Base-by-base conservation (phyloP, 1,139 yeast species). In the Debaryomycetaceae sp. region DNA sequence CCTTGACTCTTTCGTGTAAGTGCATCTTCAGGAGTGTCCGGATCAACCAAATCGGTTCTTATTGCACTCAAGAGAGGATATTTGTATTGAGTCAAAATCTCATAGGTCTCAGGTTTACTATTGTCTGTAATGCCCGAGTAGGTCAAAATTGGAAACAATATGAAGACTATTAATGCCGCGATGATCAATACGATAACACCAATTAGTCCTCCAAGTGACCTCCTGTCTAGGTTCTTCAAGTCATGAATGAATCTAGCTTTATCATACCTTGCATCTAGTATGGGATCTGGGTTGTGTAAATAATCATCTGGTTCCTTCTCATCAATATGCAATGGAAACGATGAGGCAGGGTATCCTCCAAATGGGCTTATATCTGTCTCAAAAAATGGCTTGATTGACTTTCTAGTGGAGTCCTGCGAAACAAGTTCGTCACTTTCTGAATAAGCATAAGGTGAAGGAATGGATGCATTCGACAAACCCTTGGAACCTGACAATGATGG, bases 301-400 rank as follows among this genome's bases (percentile, higher is more conserved):
- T 87, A 88, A 59, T 89, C 97, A 64, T 89, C 97, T 3, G 87
- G 84, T 62, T 89, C 97, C 61, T 86, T 86, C 54, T 89, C 97
- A 43, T 88, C 95, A 47, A 89, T 79, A 51, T 79, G 82, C 40
- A 89, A 67, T 0, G 96, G 96, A 66, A 89, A 89, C 1, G 88
- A 79, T 5, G 87, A 73, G 4, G 95, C 92, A 1, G 97, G 96
- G 59, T 87, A 89, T 7, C 96, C 97, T 40, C 97, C 97, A 67
- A 89, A 89, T 2, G 97, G 97, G 38, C 89, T 81, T 50, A 81
- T 70, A 41, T 68, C 73, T 4, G 63, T 47, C 26, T 22, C 11
- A 24, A 52, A 36, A 34, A 55, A 55, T n/a, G 59, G 59, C 38
- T 52, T 55, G 4, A 54, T 38, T 2, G 52, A 42, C 31, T 51